A percentile compares a stretch with the other conserved stretches of the same genome.
These are phyloP conservation scores for Penicillium verhagenii DNA, from an alignment of 495 filamentous ascomycete genomes.

Conservation along the genomic window DNA sequence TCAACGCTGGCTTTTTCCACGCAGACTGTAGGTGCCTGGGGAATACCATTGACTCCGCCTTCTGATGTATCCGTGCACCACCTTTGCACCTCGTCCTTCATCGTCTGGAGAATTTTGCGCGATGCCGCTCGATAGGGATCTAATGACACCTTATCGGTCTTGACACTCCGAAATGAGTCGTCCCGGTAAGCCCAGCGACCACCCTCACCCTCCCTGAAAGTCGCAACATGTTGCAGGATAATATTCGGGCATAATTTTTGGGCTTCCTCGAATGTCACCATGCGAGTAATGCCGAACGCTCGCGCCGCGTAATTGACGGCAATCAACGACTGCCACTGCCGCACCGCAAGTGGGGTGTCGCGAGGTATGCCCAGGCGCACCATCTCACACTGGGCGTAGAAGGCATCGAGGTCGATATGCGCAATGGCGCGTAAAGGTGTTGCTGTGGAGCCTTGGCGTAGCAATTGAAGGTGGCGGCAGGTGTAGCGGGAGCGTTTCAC, in stretches of 20 bases:
- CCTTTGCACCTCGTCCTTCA: conserved; percentile 66
- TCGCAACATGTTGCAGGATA: conserved; percentile 88
- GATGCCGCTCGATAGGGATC: conserved; percentile 91
- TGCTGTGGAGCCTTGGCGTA: conserved; percentile 65
- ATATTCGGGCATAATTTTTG: conserved; percentile 83
- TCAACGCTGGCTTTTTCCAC: conserved; percentile 92
- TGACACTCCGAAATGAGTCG: conserved; percentile 72
- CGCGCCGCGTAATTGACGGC: conserved; percentile 95
- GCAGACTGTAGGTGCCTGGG: conserved; percentile 57
- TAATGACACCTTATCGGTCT: conserved; percentile 86
- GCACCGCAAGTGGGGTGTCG: conserved; percentile 84
- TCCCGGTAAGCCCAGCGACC: conserved; percentile 83
- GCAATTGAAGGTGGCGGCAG: conserved; percentile 74
- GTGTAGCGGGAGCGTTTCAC: conserved; percentile 72
- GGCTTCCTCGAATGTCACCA: conserved; percentile 76
- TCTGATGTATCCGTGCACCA: conserved; percentile 25
- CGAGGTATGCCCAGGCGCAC: conserved; percentile 73
- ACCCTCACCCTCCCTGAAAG: conserved; percentile 87
- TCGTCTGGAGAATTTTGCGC: conserved; percentile 73
- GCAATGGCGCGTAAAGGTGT: conserved; percentile 84
- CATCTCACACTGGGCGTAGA: conserved; percentile 97
- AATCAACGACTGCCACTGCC: conserved; percentile 76
- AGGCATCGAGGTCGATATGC: conserved; percentile 95
- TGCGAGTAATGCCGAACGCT: conserved; percentile 70
- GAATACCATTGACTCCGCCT: conserved; percentile 37